Evolutionary conservation across 192 early-diverging fungal genomes (phyloP), one percentile per base, ranked within the genome.

Genomic region (Umbelopsis vinacea): DNA sequence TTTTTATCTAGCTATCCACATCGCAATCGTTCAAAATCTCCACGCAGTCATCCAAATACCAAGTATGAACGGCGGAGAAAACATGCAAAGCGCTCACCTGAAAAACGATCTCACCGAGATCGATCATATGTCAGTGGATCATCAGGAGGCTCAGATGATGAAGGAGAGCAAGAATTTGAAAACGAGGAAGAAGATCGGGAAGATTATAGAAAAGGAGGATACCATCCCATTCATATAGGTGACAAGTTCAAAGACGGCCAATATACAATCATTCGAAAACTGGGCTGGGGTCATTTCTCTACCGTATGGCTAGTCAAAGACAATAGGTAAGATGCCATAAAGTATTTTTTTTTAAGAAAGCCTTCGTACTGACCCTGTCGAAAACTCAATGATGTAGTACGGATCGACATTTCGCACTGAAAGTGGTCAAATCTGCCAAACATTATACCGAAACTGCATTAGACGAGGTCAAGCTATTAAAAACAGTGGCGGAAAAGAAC

Each of bases 251-350:
- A 92, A 50, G 87, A 91, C 15, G 84, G 86, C 8, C 88, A 92
- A 23, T 99, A 99, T 81, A 83, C 78, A n/a, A 85, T 97, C 23
- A 75, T 97, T 47, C 88, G 93, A 70, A 99, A 99, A 79, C 89
- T 99, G 40, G 97, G 97, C 19, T 99, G 97, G 97, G 97, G 97
- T 17, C 97, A 99, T 73, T 99, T 99, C 73, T 96, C 94, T 26
- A 99, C 97, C 0, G 97, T 99, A 10, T 99, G 97, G 97, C 88
- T 99, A 53, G 93, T 91, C 14, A 84, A 86, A 63, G 95, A 98
- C 78, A 76, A 77, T 70, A 81, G 85, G 87, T 90, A 84, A 75
- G 22, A 47, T 11, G 11, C 40, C 11, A 12, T 11, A 43, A 43
- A 7, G 11, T 43, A 12, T 6, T 43, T 6, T 7, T 43, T 43